These are phyloP conservation scores for Magnaporthiopsis rhizophila DNA, from an alignment of 2,329 filamentous ascomycete genomes.

Conservation along the genomic window DNA sequence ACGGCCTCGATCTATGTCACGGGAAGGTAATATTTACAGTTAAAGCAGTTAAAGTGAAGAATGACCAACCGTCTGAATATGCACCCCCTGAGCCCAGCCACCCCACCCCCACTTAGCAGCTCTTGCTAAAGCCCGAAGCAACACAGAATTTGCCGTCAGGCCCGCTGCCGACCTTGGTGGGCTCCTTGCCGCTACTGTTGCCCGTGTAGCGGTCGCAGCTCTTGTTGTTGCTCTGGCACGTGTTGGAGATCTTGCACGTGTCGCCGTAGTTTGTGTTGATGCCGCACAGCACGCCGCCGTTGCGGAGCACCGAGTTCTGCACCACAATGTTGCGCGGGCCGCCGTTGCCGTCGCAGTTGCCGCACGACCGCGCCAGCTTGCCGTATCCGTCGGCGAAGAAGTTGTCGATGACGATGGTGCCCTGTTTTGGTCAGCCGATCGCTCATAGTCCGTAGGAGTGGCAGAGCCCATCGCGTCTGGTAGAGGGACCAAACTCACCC, in stretches of 20 bases:
- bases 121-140: background rate
- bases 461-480: too few species aligned
- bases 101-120: background rate
- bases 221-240: conserved; percentile 9
- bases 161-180: conserved; percentile 15
- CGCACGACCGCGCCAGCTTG: conserved; percentile 41
- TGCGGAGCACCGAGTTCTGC: conserved; percentile 27
- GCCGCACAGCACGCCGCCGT: conserved; percentile 31
- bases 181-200: conserved; percentile 19
- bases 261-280: conserved; percentile 29
- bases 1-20: too few species aligned
- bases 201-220: conserved; percentile 9
- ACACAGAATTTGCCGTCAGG: conserved; percentile 5
- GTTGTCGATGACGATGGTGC: conserved; percentile 25
- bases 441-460: too few species aligned
- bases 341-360: conserved; percentile 29
- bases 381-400: conserved; percentile 39
- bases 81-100: too few species aligned
- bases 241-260: conserved; percentile 9
- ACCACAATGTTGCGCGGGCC: conserved; percentile 37
- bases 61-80: too few species aligned
- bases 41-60: too few species aligned
- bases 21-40: too few species aligned
- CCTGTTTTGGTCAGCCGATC: conserved; percentile 9
- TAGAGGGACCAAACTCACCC: background rate